Evolutionary conservation across 179 eudicot species (phyloP), one percentile per base, ranked within the genome.

Genomic region (Pouteria campechiana): DNA sequence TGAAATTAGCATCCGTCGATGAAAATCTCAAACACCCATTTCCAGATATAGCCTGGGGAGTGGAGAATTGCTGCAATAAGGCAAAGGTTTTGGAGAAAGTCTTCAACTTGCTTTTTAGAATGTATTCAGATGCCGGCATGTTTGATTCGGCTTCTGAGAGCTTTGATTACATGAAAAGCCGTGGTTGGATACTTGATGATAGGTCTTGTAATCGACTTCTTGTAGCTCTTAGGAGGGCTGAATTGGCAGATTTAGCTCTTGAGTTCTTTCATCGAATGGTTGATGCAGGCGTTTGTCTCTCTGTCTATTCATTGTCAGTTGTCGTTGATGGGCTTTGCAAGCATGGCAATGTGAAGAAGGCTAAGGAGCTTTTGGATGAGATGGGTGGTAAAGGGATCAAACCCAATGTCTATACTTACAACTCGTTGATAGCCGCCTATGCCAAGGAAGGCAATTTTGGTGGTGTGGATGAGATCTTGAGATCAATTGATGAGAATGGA

Each of bases 131-230:
- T 63, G 63, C 55, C 48, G 39, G 44, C 53, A 62, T 57, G 60
- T 81, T 78, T 42, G 42, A 47, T 52, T 75, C 63, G 66, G 83
- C 73, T 40, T 46, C 69, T 35, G 77, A 84, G 64, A 70, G 78
- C 54, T 89, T 84, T 54, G 93, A 84, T 42, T 54, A 69, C 49
- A 60, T 78, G 89, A 32, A 40, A 48, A 63, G 42, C n/a, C 67
- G 58, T 27, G 78, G 74, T 62, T 47, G 68, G 51, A 53, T 41
- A 54, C 57, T 81, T 44, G 89, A 78, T 38, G 95, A 88, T 46
- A 74, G 76, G 42, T 73, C 89, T 58, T 84, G 93, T 65, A 85
- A 75, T 78, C 75, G 74, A 58, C 78, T 57, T 32, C 69, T 89
- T 61, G 65, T 81, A 57, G 76, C 79, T 5, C 25, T 81, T n/a